These are phyloP conservation scores for Teratosphaeriaceae sp. DNA, from an alignment of 2,329 filamentous ascomycete species.

Conservation along the genomic window DNA sequence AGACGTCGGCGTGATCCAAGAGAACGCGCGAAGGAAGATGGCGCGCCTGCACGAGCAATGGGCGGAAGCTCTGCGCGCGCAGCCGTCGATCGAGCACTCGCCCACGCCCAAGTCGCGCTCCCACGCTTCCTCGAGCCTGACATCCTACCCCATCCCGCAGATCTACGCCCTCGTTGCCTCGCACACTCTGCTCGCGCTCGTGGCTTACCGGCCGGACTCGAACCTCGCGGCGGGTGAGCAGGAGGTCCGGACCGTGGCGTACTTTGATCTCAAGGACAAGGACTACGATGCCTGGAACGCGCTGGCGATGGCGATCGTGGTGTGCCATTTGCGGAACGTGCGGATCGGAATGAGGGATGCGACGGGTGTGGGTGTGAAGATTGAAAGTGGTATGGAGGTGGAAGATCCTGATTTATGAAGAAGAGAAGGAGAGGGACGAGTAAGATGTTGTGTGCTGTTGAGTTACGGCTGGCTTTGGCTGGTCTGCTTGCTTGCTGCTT, in stretches of 20 bases:
- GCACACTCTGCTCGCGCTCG: slow-evolving; percentile 46
- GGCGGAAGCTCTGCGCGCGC: slow-evolving; percentile 30
- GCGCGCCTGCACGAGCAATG: slow-evolving; percentile 38
- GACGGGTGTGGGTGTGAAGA: slow-evolving; percentile 19
- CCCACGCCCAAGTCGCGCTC: slow-evolving; percentile 11
- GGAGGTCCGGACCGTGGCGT: slow-evolving; percentile 34
- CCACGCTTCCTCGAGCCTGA: slow-evolving; percentile 13
- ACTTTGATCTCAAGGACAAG: slow-evolving; percentile 47
- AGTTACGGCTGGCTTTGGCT: too few species aligned
- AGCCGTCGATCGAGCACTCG: slow-evolving; percentile 21
- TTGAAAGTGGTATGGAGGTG: background rate
- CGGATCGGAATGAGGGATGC: slow-evolving; percentile 40
- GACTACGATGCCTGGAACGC: slow-evolving; percentile 56
- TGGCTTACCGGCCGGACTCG: slow-evolving; percentile 43
- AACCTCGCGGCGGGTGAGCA: too few species aligned
- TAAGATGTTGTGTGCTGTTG: too few species aligned
- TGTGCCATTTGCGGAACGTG: slow-evolving; percentile 47
- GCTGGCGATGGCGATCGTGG: slow-evolving; percentile 49
- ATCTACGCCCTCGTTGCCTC: slow-evolving; percentile 50
- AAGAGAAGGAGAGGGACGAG: too few species aligned
- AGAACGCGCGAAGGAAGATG: slow-evolving; percentile 39
- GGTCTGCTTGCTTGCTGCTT: too few species aligned
- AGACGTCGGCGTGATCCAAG: slow-evolving; percentile 34
- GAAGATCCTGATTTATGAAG: slow-evolving; percentile 10
- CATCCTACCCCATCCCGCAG: slow-evolving; percentile 37